Conservation (phyloP, 2,329 filamentous ascomycete genomes). For the Colletotrichum sp. region DNA sequence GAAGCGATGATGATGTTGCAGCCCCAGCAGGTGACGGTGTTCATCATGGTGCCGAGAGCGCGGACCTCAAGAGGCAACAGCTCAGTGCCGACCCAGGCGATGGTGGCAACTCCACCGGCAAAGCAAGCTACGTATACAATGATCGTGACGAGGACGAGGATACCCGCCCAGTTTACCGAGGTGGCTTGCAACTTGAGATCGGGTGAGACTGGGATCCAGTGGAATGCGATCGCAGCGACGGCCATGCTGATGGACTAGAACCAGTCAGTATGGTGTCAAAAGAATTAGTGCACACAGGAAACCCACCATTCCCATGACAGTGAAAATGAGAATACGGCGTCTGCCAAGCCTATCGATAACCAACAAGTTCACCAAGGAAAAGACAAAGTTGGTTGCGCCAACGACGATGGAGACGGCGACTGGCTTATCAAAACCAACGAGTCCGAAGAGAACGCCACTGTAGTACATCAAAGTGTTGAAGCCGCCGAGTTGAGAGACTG, state of each 20-base stretch:
- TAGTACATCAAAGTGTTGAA: conserved; percentile 31
- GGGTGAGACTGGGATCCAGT: conserved; percentile 47
- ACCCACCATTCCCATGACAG: conserved; percentile 45
- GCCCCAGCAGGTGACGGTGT: conserved; percentile 52
- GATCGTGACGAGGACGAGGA: conserved; percentile 47
- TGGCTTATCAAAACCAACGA: conserved; percentile 56
- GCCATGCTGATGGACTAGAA: conserved; percentile 48
- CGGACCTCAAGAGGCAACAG: conserved; percentile 53
- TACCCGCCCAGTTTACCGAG: conserved; percentile 34
- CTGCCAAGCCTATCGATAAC: conserved; percentile 51
- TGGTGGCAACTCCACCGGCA: conserved; percentile 50
- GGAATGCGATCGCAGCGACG: conserved; percentile 49
- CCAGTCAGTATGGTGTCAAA: background rate
- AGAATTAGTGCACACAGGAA: background rate
- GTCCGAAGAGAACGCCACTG: conserved; percentile 38
- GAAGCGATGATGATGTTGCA: conserved; percentile 55
- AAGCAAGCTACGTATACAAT: conserved; percentile 52
- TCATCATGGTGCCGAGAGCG: conserved; percentile 52
- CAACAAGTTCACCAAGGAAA: conserved; percentile 53
- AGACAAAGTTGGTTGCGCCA: conserved; percentile 53
- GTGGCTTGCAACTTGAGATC: conserved; percentile 41
- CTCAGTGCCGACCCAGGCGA: conserved; percentile 52
- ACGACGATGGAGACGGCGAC: conserved; percentile 51
- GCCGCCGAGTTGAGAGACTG: conserved; percentile 52
- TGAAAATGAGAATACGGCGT: conserved; percentile 47